phyloP scores from a whole-genome alignment of 768 basidiomycete species.

The Pisolithus tinctorius region DNA sequence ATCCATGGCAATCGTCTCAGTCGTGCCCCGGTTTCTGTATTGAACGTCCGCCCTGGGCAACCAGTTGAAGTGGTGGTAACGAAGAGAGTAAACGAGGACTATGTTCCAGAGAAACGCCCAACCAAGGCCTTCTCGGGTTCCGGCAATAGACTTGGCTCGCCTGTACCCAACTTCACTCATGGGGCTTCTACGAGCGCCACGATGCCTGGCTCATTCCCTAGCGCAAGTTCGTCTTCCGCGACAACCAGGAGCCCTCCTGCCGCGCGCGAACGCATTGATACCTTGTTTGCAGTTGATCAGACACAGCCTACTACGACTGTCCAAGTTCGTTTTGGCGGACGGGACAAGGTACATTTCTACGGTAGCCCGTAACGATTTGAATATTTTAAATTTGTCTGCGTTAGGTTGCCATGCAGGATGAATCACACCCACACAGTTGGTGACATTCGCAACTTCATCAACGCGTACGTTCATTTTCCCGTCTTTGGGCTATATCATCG shows the following conservation, averaged over 20 bases:
- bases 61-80: slow-evolving; percentile 78
- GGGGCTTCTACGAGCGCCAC: neutral
- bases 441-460: slow-evolving; percentile 82
- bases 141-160: slow-evolving; percentile 78
- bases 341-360: slow-evolving; percentile 61
- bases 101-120: slow-evolving; percentile 48
- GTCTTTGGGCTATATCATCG: neutral
- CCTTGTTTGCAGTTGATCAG: slow-evolving; percentile 78
- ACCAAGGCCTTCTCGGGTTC: slow-evolving; percentile 55
- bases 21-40: slow-evolving; percentile 68
- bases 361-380: too few relatives aligned
- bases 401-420: slow-evolving; percentile 76
- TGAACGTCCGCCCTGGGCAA: slow-evolving; percentile 71
- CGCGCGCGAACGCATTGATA: slow-evolving; percentile 34
- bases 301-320: slow-evolving; percentile 79
- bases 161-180: slow-evolving; percentile 41
- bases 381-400: neutral
- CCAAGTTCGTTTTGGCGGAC: slow-evolving; percentile 85
- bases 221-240: slow-evolving; percentile 14
- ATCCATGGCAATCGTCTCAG: slow-evolving; percentile 29
- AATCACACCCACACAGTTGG: slow-evolving; percentile 86
- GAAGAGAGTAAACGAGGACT: slow-evolving; percentile 66
- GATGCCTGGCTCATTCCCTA: slow-evolving; percentile 63
- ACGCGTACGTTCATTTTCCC: slow-evolving; percentile 55
- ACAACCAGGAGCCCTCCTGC: neutral